Conservation (phyloP, 306 rosid species). For the Luffa aegyptiaca region DNA sequence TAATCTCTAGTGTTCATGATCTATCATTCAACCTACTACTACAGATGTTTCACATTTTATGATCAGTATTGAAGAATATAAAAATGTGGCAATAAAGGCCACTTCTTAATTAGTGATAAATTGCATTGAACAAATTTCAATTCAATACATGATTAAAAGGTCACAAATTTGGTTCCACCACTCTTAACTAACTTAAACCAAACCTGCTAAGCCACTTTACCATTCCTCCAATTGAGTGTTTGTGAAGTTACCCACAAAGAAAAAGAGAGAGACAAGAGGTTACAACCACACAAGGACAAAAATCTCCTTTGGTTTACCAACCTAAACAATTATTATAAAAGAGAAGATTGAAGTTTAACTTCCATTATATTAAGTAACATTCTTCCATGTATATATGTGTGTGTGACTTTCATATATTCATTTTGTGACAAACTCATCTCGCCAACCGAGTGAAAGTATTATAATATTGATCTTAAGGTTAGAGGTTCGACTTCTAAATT, state of each 20-base stretch:
- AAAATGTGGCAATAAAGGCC: background rate
- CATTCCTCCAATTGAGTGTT: background rate
- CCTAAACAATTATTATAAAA: background rate
- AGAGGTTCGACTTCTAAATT: background rate
- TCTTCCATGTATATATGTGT: background rate
- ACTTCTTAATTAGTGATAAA: background rate
- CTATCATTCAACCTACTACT: background rate
- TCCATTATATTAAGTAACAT: background rate
- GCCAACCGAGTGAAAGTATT: background rate
- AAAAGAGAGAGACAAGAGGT: background rate
- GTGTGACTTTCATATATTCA: background rate
- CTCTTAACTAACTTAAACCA: slow-evolving; percentile 5
- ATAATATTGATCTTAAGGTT: background rate
- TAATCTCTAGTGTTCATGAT: background rate
- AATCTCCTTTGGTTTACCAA: slow-evolving; percentile 3
- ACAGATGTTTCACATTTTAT: background rate
- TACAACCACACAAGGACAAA: background rate
- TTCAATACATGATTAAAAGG: background rate
- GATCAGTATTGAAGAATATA: background rate
- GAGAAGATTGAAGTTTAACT: background rate
- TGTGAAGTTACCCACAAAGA: background rate
- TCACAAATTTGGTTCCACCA: slow-evolving; percentile 1
- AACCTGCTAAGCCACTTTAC: background rate
- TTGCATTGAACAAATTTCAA: background rate
- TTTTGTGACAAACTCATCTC: background rate